Conservation (phyloP, 176 grass and related monocot species). For the Puya raimondii region DNA sequence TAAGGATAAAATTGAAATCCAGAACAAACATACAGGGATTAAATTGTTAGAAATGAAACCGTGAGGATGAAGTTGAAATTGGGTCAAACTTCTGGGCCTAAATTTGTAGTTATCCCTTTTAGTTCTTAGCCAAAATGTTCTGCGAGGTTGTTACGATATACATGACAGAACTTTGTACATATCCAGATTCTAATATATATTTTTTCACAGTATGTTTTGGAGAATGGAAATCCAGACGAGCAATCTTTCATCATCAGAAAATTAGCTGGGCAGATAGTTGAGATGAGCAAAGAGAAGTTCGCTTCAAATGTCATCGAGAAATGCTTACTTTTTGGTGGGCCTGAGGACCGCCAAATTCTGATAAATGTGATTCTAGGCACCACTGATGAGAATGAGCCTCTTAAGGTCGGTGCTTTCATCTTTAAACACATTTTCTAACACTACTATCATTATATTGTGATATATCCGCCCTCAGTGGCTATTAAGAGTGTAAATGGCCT, state of each 20-base stretch:
- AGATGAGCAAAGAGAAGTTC: conserved; percentile 41
- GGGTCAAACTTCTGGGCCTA: too few species aligned
- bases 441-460: neutral
- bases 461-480: neutral
- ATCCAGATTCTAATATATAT: too few species aligned
- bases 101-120: too few species aligned
- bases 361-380: conserved; percentile 29
- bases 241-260: conserved; percentile 22
- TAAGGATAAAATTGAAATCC: too few species aligned
- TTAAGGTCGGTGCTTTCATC: conserved; percentile 10
- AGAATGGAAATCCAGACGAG: conserved; percentile 25
- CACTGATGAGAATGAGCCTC: conserved; percentile 12
- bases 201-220: conserved; percentile 29
- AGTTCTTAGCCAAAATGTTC: too few species aligned
- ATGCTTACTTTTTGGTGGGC: conserved; percentile 23
- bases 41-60: too few species aligned
- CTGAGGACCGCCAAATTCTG: conserved; percentile 21
- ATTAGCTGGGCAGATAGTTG: conserved; percentile 22
- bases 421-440: neutral
- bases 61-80: too few species aligned
- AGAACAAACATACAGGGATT: too few species aligned
- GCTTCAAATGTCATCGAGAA: conserved; percentile 51
- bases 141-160: too few species aligned
- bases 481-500: too few species aligned
- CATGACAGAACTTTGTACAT: too few species aligned